These are phyloP conservation scores for Emergomyces orientalis DNA, from an alignment of 2,329 filamentous ascomycete genomes.

Conservation along the genomic window DNA sequence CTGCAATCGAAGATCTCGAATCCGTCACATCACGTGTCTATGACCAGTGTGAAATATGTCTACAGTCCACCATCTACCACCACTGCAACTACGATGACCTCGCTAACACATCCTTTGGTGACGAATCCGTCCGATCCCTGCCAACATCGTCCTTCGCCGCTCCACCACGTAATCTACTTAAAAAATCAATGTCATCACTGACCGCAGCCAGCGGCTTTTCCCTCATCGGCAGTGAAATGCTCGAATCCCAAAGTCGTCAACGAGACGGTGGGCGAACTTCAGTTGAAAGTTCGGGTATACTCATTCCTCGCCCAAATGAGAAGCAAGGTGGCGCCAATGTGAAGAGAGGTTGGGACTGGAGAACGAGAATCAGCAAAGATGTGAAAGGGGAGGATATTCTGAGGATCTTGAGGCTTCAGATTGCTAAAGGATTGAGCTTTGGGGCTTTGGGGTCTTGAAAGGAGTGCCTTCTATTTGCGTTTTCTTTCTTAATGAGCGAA, in stretches of 20 bases:
- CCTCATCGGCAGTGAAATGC: conserved; percentile 64
- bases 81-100: conserved; percentile 47
- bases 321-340: conserved; percentile 28
- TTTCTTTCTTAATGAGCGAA: conserved; percentile 10
- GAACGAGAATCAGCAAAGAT: conserved; percentile 46
- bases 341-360: conserved; percentile 65
- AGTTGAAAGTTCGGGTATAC: conserved; percentile 46
- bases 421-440: conserved; percentile 59
- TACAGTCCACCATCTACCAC: conserved; percentile 64
- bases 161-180: conserved; percentile 55
- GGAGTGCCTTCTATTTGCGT: conserved; percentile 7
- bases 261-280: conserved; percentile 28
- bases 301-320: conserved; percentile 28
- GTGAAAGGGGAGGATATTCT: conserved; percentile 62
- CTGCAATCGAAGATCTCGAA: conserved; percentile 69
- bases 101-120: conserved; percentile 26
- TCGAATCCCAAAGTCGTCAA: conserved; percentile 40
- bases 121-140: conserved; percentile 14
- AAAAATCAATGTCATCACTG: conserved; percentile 49
- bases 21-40: conserved; percentile 66
- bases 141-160: conserved; percentile 11
- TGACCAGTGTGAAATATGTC: conserved; percentile 65
- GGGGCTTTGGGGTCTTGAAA: conserved; percentile 24
- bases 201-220: conserved; percentile 55
- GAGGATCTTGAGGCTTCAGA: conserved; percentile 57